Evolutionary conservation across 495 filamentous ascomycete genomes (phyloP), one percentile per base, ranked within the genome.

Genomic region (Talaromyces borbonicus): DNA sequence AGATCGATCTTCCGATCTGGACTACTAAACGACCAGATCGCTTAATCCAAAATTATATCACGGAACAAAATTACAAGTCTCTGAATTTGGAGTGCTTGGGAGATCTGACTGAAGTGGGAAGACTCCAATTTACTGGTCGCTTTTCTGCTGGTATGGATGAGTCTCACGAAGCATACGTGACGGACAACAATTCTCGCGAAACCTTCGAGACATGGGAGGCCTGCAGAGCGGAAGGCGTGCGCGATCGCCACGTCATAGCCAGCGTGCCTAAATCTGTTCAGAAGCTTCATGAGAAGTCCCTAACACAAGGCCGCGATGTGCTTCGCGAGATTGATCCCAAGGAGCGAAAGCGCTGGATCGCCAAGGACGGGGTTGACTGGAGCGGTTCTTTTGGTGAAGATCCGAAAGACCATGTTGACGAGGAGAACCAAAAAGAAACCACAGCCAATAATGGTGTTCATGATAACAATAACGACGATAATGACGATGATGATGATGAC

Each of bases 161-260:
- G 26, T 82, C 85, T n/a, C 90, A 95, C 57, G 72, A 83, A 33
- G 67, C 67, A 3, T 95, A 93, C 56, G 79, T 95, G 24, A 75
- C 81, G 22, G 87, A 95, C 61, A 95, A 92, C 53, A 80, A 95
- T 57, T 80, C 81, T 2, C 78, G 90, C 33, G 90, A 96, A 67
- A 95, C 90, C 0, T 93, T 83, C 53, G 90, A 96, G 68, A 85
- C 82, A 3, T 96, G 89, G 88, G 85, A 95, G 62, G 87, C 87
- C 0, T 95, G 90, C 55, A 72, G 79, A 18, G 76, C 85, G 0
- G 87, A 97, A 61, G 90, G 90, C 4, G 84, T 94, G 0, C 77
- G 90, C 6, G 63, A 67, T 0, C 74, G 75, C 37, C 69, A 73
- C 2, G 86, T 96, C 3, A 57, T 66, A 1, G 74, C 75, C 24